Conservation (phyloP, 352 stramenopile genomes). For the Elongisporangium senticosum region DNA sequence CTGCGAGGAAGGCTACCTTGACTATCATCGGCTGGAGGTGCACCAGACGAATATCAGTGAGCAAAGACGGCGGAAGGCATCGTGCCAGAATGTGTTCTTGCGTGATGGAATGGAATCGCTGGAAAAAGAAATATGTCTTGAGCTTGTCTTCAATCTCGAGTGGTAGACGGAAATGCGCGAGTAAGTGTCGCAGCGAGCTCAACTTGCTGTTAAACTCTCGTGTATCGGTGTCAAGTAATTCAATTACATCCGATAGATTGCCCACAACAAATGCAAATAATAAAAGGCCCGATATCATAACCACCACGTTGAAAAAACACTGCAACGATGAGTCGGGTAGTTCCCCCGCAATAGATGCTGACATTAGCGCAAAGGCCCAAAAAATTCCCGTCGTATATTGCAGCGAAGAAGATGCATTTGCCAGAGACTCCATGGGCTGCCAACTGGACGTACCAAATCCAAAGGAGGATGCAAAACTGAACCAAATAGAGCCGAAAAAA, state of each 20-base stretch:
- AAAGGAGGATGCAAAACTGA: constrained; percentile 27
- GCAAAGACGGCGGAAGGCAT: constrained; percentile 41
- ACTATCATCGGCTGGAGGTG: constrained; percentile 52
- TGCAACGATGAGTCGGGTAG: constrained; percentile 32
- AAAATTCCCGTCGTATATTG: constrained; percentile 45
- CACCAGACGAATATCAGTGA: constrained; percentile 52
- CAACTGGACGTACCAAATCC: background rate
- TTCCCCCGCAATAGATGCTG: constrained; percentile 34
- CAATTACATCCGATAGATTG: constrained; percentile 54
- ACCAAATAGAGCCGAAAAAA: constrained; percentile 54
- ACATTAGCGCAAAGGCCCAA: constrained; percentile 58
- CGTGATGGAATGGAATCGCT: constrained; percentile 52
- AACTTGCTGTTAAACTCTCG: constrained; percentile 54
- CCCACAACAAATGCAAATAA: constrained; percentile 55
- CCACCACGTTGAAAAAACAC: constrained; percentile 37
- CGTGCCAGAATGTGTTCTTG: constrained; percentile 44
- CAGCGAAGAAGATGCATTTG: background rate
- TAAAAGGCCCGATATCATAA: constrained; percentile 34
- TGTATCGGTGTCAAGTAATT: constrained; percentile 42
- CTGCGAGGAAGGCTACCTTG: constrained; percentile 47
- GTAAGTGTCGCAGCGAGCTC: constrained; percentile 44
- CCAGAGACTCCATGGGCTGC: background rate
- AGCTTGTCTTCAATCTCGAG: constrained; percentile 38
- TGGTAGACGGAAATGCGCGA: constrained; percentile 47
- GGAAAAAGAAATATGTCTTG: constrained; percentile 69